These are phyloP conservation scores for Fraxinus velutina DNA, from an alignment of 305 asterid genomes.

Conservation along the genomic window DNA sequence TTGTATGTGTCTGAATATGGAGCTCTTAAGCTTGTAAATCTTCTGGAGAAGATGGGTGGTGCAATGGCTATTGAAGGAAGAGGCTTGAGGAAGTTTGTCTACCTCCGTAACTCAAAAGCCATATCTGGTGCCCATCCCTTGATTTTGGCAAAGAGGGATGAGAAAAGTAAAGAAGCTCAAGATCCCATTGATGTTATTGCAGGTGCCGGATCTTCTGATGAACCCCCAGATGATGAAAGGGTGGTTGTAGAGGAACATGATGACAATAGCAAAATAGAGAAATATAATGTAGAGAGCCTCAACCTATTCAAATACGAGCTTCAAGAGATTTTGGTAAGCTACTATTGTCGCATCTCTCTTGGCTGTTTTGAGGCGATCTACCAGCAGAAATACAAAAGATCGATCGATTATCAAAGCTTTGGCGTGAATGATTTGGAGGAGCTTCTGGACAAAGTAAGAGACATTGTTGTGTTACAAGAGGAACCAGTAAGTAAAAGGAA, in stretches of 20 bases:
- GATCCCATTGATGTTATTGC: constrained; percentile 29
- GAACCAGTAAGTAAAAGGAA: constrained; percentile 60
- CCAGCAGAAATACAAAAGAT: constrained; percentile 69
- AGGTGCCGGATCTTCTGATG: constrained; percentile 59
- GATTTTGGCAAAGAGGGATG: constrained; percentile 43
- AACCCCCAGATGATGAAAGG: constrained; percentile 64
- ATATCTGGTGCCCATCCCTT: constrained; percentile 23
- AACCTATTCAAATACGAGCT: constrained; percentile 63
- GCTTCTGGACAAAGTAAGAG: constrained; percentile 65
- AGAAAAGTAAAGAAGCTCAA: constrained; percentile 46
- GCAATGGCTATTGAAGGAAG: constrained; percentile 49
- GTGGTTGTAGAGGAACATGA: constrained; percentile 34
- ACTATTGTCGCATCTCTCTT: constrained; percentile 56
- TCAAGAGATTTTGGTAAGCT: constrained; percentile 83
- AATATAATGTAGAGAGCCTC: constrained; percentile 35
- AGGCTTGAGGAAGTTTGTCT: constrained; percentile 52
- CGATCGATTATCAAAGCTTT: constrained; percentile 50
- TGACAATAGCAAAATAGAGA: constrained; percentile 20
- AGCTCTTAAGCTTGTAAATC: constrained; percentile 58
- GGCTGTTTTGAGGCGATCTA: constrained; percentile 67
- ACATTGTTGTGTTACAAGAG: constrained; percentile 65
- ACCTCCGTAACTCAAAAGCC: constrained; percentile 28
- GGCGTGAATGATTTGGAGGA: constrained; percentile 70
- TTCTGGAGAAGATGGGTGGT: constrained; percentile 69
- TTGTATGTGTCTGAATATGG: constrained; percentile 73